Evolutionary conservation across 176 grass and related monocot genomes (phyloP).

Genomic region (Lolium perenne): DNA sequence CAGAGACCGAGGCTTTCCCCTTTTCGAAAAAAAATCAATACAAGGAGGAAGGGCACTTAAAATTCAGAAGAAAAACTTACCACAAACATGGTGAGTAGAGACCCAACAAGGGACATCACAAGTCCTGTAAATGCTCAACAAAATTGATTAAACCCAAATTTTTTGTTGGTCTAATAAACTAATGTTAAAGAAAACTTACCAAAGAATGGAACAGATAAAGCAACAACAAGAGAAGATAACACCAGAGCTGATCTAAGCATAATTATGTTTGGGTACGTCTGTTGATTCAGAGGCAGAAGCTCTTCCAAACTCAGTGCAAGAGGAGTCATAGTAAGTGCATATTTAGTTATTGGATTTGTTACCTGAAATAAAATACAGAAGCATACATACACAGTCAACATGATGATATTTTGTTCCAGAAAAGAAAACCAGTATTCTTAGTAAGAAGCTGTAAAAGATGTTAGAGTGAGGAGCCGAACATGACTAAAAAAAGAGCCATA

Average conservation of each 20-base stretch:
- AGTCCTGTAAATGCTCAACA: slow-evolving; percentile 44
- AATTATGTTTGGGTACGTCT: slow-evolving; percentile 59
- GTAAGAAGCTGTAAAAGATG: neutral
- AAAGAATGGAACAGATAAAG: slow-evolving; percentile 75
- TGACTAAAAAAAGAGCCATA: neutral
- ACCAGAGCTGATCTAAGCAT: slow-evolving; percentile 61
- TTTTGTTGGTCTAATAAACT: neutral
- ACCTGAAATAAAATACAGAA: slow-evolving; percentile 58
- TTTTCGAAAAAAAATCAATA: too few relatives aligned
- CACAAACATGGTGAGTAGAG: slow-evolving; percentile 79
- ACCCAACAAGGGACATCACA: slow-evolving; percentile 78
- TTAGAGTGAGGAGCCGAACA: neutral
- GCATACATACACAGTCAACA: neutral
- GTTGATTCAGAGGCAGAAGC: slow-evolving; percentile 58
- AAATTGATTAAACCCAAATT: neutral
- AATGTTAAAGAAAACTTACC: slow-evolving; percentile 49
- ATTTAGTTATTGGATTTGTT: slow-evolving; percentile 83
- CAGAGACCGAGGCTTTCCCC: too few relatives aligned
- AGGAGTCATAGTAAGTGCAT: slow-evolving; percentile 78
- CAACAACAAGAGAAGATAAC: slow-evolving; percentile 65
- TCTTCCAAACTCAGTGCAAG: slow-evolving; percentile 83
- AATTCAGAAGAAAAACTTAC: slow-evolving; percentile 41
- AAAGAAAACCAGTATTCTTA: neutral
- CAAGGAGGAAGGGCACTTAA: neutral
- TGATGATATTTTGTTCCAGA: neutral